Evolutionary conservation across 805 yeast genomes (phyloP).

Genomic region (Hanseniaspora clermontiae): DNA sequence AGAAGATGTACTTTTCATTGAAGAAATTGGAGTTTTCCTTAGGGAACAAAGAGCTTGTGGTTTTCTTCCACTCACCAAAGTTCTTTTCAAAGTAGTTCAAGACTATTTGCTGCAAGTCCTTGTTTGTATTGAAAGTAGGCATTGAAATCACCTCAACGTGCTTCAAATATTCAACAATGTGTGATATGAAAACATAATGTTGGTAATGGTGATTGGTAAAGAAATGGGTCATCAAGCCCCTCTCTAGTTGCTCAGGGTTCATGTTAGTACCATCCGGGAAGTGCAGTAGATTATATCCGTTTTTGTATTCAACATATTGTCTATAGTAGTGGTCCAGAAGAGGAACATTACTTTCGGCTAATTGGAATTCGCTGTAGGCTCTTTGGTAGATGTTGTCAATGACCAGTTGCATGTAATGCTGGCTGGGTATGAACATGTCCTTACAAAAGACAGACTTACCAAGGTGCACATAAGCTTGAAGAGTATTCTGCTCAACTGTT

Average conservation of each 20-base stretch:
- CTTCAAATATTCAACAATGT: slow-evolving; percentile 30
- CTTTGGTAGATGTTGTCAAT: slow-evolving; percentile 61
- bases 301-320: slow-evolving; percentile 6
- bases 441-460: slow-evolving; percentile 70
- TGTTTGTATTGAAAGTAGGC: slow-evolving; percentile 43
- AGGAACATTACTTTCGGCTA: slow-evolving; percentile 19
- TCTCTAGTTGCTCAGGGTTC: slow-evolving; percentile 12
- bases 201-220: slow-evolving; percentile 14
- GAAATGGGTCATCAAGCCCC: slow-evolving; percentile 9
- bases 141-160: slow-evolving; percentile 56
- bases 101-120: slow-evolving; percentile 46
- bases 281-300: background rate
- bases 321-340: slow-evolving; percentile 9
- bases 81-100: slow-evolving; percentile 50
- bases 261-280: slow-evolving; percentile 6
- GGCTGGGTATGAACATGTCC: slow-evolving; percentile 76
- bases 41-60: slow-evolving; percentile 27
- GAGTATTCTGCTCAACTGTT: slow-evolving; percentile 58
- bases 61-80: slow-evolving; percentile 35
- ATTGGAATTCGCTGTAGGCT: slow-evolving; percentile 32
- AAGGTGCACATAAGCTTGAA: slow-evolving; percentile 66
- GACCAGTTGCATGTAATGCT: slow-evolving; percentile 61
- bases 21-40: slow-evolving; percentile 53
- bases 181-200: slow-evolving; percentile 16
- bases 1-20: slow-evolving; percentile 32